phyloP scores from a whole-genome alignment of 371 early-diverging fungal species.

The Syncephalastrum sp. region DNA sequence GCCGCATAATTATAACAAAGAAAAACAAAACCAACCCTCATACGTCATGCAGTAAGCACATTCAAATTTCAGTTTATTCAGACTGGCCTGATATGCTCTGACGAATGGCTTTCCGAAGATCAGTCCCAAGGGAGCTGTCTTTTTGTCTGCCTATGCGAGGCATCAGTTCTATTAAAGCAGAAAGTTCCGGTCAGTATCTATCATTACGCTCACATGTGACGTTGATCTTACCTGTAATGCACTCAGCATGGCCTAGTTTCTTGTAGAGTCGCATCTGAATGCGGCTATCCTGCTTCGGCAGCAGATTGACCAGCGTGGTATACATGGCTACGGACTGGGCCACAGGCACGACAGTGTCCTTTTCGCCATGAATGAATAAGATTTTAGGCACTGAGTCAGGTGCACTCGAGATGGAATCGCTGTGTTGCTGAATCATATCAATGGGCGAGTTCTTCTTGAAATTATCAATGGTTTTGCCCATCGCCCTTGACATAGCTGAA shows the following conservation, averaged over 20 bases:
- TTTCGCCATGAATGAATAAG: constrained; percentile 47
- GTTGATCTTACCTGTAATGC: constrained; percentile 33
- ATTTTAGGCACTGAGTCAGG: constrained; percentile 38
- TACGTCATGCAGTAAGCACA: too few species aligned
- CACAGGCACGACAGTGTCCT: constrained; percentile 37
- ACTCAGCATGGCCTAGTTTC: constrained; percentile 41
- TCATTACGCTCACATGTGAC: too few species aligned
- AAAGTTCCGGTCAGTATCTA: too few species aligned
- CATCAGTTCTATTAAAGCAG: too few species aligned
- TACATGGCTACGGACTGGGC: constrained; percentile 45
- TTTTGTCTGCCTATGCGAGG: too few species aligned
- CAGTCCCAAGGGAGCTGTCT: too few species aligned
- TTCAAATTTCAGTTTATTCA: too few species aligned
- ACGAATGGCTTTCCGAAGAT: too few species aligned
- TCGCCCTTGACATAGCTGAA: constrained; percentile 70
- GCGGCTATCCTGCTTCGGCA: constrained; percentile 39
- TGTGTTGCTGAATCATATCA: constrained; percentile 26
- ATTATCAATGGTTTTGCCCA: constrained; percentile 47
- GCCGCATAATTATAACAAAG: too few species aligned
- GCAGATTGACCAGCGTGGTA: constrained; percentile 33
- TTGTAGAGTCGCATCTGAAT: constrained; percentile 36
- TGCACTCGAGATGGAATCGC: constrained; percentile 28
- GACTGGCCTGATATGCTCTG: too few species aligned
- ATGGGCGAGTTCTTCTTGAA: constrained; percentile 39
- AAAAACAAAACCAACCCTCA: too few species aligned